A percentile compares a stretch with the other conserved stretches of the same genome.
Conservation (phyloP, 441 rosid species). For the Euphorbia neoarborescens region DNA sequence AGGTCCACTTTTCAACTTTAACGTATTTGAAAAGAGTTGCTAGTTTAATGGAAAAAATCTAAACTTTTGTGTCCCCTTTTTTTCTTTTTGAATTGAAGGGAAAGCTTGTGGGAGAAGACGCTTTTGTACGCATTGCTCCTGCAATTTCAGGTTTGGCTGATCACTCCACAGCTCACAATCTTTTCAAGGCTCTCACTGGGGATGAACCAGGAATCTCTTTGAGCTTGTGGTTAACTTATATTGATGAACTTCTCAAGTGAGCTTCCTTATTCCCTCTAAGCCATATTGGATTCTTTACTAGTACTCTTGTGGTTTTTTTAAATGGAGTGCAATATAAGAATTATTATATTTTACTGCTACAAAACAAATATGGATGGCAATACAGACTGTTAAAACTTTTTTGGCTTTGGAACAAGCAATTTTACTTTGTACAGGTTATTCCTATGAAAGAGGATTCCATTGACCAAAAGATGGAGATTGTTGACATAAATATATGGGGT, state of each 20-base stretch:
- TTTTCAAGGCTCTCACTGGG: constrained; percentile 73
- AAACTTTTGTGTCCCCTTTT: constrained; percentile 19
- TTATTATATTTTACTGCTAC: neutral
- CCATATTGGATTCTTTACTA: neutral
- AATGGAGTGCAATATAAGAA: neutral
- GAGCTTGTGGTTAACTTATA: constrained; percentile 66
- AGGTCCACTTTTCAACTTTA: constrained; percentile 17
- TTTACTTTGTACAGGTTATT: constrained; percentile 6
- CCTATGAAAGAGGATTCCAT: neutral
- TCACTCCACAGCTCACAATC: constrained; percentile 71
- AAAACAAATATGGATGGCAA: neutral
- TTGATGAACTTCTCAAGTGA: constrained; percentile 86
- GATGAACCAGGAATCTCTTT: constrained; percentile 62
- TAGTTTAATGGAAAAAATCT: constrained; percentile 20
- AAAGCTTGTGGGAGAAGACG: constrained; percentile 63
- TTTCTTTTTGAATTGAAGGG: constrained; percentile 38
- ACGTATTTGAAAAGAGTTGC: constrained; percentile 11
- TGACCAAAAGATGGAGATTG: neutral
- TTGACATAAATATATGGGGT: neutral
- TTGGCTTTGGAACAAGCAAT: neutral
- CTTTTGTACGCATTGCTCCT: constrained; percentile 83
- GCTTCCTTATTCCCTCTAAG: constrained; percentile 24
- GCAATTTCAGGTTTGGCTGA: constrained; percentile 88
- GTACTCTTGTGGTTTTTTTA: neutral
- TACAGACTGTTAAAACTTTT: neutral